phyloP scores from a whole-genome alignment of 176 grass and related monocot genomes.

The Zizania latifolia region DNA sequence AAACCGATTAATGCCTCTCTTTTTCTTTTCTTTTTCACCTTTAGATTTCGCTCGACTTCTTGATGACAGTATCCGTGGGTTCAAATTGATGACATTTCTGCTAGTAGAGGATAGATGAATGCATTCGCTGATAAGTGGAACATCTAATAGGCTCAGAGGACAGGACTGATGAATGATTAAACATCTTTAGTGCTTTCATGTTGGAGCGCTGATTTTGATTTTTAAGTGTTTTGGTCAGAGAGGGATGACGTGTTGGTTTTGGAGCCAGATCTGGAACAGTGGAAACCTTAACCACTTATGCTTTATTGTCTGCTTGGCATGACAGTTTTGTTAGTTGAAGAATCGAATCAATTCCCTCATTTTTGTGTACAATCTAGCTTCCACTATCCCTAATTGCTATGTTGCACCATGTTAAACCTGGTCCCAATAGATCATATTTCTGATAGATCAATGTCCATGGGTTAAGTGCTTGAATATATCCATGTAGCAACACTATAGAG shows the following conservation, averaged over 20 bases:
- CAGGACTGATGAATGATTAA: neutral
- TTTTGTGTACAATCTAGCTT: neutral
- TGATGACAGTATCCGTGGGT: no score
- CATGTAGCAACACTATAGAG: neutral
- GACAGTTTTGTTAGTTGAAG: constrained; percentile 6
- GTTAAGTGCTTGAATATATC: neutral
- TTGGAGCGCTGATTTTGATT: neutral
- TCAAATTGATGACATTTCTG: no score
- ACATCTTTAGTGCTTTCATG: neutral
- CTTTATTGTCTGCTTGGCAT: neutral
- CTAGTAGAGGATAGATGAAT: neutral
- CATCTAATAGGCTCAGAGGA: no score
- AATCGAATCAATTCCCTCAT: neutral
- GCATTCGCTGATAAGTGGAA: no score
- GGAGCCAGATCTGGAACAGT: neutral
- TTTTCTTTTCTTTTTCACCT: neutral
- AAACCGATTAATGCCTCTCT: no score
- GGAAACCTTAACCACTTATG: neutral
- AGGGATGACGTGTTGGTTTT: neutral
- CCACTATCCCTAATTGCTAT: neutral
- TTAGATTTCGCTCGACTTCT: neutral
- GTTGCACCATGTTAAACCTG: neutral
- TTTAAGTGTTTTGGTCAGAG: neutral
- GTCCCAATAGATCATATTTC: neutral
- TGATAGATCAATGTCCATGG: neutral